Base-by-base conservation (phyloP, 495 filamentous ascomycete species). In the Hyphodiscus hymeniophilus region DNA sequence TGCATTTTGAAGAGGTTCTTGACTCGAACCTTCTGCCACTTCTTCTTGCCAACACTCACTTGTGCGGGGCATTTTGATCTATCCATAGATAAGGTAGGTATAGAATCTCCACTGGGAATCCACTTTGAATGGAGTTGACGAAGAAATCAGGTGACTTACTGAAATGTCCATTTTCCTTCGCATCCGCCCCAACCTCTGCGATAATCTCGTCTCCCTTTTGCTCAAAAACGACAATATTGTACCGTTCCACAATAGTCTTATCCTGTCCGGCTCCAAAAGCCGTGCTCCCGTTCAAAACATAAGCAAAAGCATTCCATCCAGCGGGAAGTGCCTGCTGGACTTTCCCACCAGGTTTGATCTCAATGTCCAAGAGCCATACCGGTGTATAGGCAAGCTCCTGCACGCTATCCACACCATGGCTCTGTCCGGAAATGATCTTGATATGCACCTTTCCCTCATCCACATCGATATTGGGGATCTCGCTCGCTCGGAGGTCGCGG, bases 301-400 rank as follows among this genome's bases (percentile, higher is more conserved):
- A 96, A 3, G 80, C 84, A 66, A 98, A 97, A 3, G 86, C 81
- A 61, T 94, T 96, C 87, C 88, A 97, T 7, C 85, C 85, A 50
- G 70, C 63, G 0, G 92, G 91, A 10, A 98, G 58, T 6, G 70
- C 55, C 67, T 96, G 91, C 35, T 65, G 66, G 38, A 96, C 63
- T 42, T 70, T 77, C 13, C 85, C 87, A 34, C 91, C 91, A 0
- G 88, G 87, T 59, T 78, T 61, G 43, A 98, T 78, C n/a, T 77
- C 80, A 38, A 95, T 69, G 64, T 97, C 91, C 38, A 96, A 65
- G 48, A 95, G 67, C 91, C 92, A 96, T 15, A 97, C 87, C 0
- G 91, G 91, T 4, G 91, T 96, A 59, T 96, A 96, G 2, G 91
- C 91, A 28, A 97, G 62, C 47, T 97, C 92, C 49, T 89, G 76